phyloP scores from a whole-genome alignment of 225 moss, liverwort and hornwort species.

The Marchantia paleacea region DNA sequence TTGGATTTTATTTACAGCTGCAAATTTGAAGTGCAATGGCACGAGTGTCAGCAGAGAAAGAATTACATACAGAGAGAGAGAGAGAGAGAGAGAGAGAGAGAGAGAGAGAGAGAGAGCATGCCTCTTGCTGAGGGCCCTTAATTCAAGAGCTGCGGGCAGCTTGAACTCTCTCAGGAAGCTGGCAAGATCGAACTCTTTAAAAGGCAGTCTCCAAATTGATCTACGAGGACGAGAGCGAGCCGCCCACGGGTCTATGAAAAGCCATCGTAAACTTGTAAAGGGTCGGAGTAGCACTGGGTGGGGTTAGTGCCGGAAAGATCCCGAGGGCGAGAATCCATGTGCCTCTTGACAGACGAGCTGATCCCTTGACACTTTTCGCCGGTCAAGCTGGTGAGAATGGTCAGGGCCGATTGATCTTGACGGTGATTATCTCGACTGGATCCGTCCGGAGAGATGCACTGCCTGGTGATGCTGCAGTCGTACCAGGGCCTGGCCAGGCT shows the following conservation, averaged over 20 bases:
- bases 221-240: too few species aligned
- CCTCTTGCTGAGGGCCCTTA: too few species aligned
- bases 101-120: too few species aligned
- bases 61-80: too few species aligned
- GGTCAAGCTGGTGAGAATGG: conserved; percentile 23
- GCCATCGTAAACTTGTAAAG: conserved; percentile 15
- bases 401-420: conserved; percentile 45
- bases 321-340: conserved; percentile 28
- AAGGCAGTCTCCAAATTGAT: too few species aligned
- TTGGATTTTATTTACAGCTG: too few species aligned
- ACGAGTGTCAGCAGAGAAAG: too few species aligned
- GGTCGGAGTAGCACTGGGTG: conserved; percentile 37
- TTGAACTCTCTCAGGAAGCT: too few species aligned
- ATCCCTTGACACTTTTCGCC: conserved; percentile 25
- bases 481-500: conserved; percentile 28
- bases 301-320: conserved; percentile 13
- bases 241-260: neutral
- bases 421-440: conserved; percentile 33
- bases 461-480: conserved; percentile 36
- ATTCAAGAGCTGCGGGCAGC: too few species aligned
- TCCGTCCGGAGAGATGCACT: conserved; percentile 48
- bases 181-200: too few species aligned
- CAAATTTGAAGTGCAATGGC: too few species aligned
- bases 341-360: conserved; percentile 17
- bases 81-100: too few species aligned